Conservation (phyloP, 345 rosid genomes). For the Geranium brycei region DNA sequence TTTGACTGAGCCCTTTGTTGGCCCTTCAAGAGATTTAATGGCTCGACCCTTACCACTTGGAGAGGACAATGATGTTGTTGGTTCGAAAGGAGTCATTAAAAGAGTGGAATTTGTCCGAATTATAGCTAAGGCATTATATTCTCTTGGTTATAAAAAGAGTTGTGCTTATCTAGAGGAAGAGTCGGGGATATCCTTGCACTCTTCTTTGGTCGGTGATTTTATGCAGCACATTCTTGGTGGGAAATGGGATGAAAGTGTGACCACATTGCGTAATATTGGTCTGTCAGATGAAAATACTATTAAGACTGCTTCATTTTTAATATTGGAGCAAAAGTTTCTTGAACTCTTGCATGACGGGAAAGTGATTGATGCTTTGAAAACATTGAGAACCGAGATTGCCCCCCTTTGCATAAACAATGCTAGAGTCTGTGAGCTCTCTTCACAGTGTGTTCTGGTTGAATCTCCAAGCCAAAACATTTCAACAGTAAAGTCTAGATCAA, state of each 20-base stretch:
- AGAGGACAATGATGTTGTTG: conserved; percentile 48
- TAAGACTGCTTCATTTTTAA: conserved; percentile 44
- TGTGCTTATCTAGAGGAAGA: conserved; percentile 53
- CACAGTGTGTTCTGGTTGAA: conserved; percentile 9
- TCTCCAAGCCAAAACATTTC: conserved; percentile 17
- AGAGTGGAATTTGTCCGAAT: conserved; percentile 47
- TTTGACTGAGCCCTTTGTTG: conserved; percentile 21
- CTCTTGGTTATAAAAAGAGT: conserved; percentile 48
- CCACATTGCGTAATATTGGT: conserved; percentile 30
- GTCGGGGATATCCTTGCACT: conserved; percentile 47
- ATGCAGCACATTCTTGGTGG: conserved; percentile 42
- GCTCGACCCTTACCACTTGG: conserved; percentile 42
- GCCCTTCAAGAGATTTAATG: conserved; percentile 41
- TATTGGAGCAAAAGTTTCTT: conserved; percentile 50
- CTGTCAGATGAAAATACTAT: conserved; percentile 25
- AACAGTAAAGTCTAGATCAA: conserved; percentile 29
- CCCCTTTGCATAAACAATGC: conserved; percentile 30
- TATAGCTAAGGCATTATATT: conserved; percentile 42
- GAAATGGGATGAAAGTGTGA: conserved; percentile 41
- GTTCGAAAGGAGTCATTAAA: conserved; percentile 48
- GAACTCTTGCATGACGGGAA: conserved; percentile 35
- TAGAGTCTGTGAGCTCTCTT: conserved; percentile 39
- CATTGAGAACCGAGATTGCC: conserved; percentile 52
- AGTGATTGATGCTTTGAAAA: conserved; percentile 40
- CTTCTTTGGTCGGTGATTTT: conserved; percentile 27